Conservation (phyloP, 2,329 filamentous ascomycete genomes). For the Fusarium annulatum region DNA sequence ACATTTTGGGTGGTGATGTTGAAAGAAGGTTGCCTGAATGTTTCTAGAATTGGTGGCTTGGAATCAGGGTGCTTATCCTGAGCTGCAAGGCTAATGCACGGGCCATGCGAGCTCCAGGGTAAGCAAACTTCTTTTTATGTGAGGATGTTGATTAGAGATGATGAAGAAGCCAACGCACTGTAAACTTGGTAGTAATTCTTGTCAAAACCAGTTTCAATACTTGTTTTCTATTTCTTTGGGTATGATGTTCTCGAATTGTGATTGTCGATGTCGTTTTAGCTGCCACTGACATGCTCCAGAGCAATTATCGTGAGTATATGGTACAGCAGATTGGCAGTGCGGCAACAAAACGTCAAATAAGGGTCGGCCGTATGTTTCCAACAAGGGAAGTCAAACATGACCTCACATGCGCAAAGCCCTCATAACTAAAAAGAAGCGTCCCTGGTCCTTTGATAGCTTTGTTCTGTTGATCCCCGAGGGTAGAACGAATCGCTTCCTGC, state of each 20-base stretch:
- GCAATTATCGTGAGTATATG: fast-evolving
- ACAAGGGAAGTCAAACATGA: background rate
- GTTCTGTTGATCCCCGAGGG: too few species aligned
- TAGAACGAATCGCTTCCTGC: too few species aligned
- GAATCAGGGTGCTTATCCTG: constrained; percentile 28
- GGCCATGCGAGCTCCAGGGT: constrained; percentile 15
- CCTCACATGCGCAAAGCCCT: too few species aligned
- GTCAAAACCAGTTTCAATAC: background rate
- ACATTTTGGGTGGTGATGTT: constrained; percentile 66
- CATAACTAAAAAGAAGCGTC: too few species aligned
- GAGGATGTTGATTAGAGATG: background rate
- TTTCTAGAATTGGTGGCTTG: constrained; percentile 1
- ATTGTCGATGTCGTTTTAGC: background rate
- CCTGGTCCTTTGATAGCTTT: too few species aligned
- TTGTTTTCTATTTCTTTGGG: fast-evolving
- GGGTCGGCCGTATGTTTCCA: background rate
- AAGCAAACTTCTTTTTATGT: background rate
- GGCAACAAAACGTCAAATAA: too few species aligned
- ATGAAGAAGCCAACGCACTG: background rate
- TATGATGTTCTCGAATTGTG: background rate
- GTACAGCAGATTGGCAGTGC: fast-evolving
- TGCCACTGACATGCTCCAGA: too few species aligned
- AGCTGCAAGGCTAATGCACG: constrained; percentile 3
- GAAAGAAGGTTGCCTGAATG: background rate
- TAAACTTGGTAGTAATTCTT: background rate